Conservation (phyloP, 495 filamentous ascomycete species). For the Cudoniella acicularis region DNA sequence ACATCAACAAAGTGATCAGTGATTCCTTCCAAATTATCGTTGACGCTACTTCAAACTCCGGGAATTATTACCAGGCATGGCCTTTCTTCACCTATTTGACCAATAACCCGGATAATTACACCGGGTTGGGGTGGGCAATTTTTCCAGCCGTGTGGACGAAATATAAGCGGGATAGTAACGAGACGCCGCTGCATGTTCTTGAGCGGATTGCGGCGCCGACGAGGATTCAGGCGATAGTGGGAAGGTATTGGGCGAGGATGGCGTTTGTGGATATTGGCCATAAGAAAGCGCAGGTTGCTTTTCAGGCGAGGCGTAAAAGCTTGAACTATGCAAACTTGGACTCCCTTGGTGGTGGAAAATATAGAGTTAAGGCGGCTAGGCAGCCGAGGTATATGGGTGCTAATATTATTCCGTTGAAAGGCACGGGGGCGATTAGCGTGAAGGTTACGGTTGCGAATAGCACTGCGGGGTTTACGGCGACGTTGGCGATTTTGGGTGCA, state of each 20-base stretch:
- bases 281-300: slow-evolving; percentile 32
- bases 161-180: slow-evolving; percentile 40
- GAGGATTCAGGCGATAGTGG: slow-evolving; percentile 37
- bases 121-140: slow-evolving; percentile 33
- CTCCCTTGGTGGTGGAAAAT: slow-evolving; percentile 32
- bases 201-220: slow-evolving; percentile 29
- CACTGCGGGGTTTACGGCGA: slow-evolving; percentile 23
- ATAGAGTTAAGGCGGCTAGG: slow-evolving; percentile 37
- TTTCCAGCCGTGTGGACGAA: slow-evolving; percentile 37
- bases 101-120: slow-evolving; percentile 39
- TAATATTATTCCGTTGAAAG: slow-evolving; percentile 41
- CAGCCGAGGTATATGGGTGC: slow-evolving; percentile 42
- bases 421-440: slow-evolving; percentile 23
- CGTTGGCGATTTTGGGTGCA: not conserved
- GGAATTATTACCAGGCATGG: slow-evolving; percentile 33
- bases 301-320: slow-evolving; percentile 26
- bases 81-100: slow-evolving; percentile 40
- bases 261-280: slow-evolving; percentile 43
- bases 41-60: slow-evolving; percentile 33
- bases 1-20: slow-evolving; percentile 38
- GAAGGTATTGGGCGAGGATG: slow-evolving; percentile 44
- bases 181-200: slow-evolving; percentile 40
- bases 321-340: slow-evolving; percentile 42
- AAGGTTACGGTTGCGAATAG: slow-evolving; percentile 29
- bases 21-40: slow-evolving; percentile 42